Conservation (phyloP, 2,329 filamentous ascomycete species). For the Alternaria viburni region DNA sequence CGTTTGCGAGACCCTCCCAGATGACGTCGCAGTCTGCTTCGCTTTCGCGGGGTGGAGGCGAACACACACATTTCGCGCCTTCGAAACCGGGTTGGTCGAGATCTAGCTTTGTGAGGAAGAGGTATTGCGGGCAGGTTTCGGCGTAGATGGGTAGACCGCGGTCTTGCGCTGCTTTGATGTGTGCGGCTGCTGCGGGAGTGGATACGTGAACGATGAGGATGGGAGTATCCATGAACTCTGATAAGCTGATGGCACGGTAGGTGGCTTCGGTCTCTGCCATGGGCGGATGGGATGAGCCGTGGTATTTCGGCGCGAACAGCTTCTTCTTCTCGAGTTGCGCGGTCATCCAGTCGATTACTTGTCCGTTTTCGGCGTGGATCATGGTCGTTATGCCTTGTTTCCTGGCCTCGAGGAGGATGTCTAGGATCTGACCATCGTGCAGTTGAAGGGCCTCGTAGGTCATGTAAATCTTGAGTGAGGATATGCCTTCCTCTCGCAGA, state of each 20-base stretch:
- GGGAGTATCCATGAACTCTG: constrained; percentile 58
- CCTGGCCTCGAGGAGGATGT: constrained; percentile 48
- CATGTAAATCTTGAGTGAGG: constrained; percentile 54
- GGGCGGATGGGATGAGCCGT: constrained; percentile 57
- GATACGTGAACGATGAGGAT: constrained; percentile 63
- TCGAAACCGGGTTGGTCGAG: constrained; percentile 60
- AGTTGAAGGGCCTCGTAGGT: constrained; percentile 50
- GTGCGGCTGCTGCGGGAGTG: constrained; percentile 53
- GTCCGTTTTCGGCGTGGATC: constrained; percentile 63
- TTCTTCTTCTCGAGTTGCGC: constrained; percentile 58
- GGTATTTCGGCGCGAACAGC: constrained; percentile 59
- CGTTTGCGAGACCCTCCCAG: constrained; percentile 58
- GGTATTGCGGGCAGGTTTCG: constrained; percentile 64
- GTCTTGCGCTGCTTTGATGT: constrained; percentile 59
- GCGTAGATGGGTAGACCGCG: constrained; percentile 59
- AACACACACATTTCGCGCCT: constrained; percentile 62
- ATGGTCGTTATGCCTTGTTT: constrained; percentile 60
- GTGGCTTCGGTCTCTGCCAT: constrained; percentile 61
- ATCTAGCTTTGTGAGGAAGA: constrained; percentile 60
- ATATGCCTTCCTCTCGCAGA: constrained; percentile 46
- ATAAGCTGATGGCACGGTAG: constrained; percentile 59
- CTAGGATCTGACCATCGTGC: constrained; percentile 48
- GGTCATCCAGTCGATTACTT: constrained; percentile 62
- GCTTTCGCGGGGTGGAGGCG: constrained; percentile 58
- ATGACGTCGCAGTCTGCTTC: constrained; percentile 58